A percentile compares a stretch with the other conserved stretches of the same genome.
These are phyloP conservation scores for Debaryomycetaceae sp. DNA, from an alignment of 1,139 yeast genomes.

Conservation along the genomic window DNA sequence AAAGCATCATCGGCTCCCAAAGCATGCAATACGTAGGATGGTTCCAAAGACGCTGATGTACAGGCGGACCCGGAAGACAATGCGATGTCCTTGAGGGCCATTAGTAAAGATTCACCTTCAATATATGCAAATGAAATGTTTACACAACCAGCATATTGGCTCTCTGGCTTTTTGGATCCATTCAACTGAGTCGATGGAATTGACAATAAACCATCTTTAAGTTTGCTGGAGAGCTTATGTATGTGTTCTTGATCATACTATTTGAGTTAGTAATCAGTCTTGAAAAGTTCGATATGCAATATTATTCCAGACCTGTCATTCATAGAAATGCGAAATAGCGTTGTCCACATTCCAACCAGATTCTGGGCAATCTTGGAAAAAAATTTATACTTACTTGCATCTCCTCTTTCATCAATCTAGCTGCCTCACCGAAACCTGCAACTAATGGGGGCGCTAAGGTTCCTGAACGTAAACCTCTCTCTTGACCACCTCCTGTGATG, in stretches of 20 bases:
- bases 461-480: constrained; percentile 95
- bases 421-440: constrained; percentile 97
- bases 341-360: too few relatives aligned
- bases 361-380: too few relatives aligned
- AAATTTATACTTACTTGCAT: constrained; percentile 34
- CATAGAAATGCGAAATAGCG: too few relatives aligned
- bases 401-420: constrained; percentile 75
- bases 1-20: constrained; percentile 97
- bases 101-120: constrained; percentile 94
- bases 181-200: constrained; percentile 88
- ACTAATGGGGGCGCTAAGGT: constrained; percentile 94
- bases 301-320: too few relatives aligned
- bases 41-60: constrained; percentile 97
- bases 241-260: constrained; percentile 70
- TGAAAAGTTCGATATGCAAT: too few relatives aligned
- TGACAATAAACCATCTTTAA: constrained; percentile 67
- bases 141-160: constrained; percentile 85
- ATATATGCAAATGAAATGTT: constrained; percentile 95
- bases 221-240: constrained; percentile 62
- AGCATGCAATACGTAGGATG: constrained; percentile 94
- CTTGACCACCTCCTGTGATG: constrained; percentile 98
- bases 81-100: constrained; percentile 98
- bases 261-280: constrained; percentile 15
- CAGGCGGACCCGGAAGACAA: constrained; percentile 98
- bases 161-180: constrained; percentile 64